These are phyloP conservation scores for Pestalotiopsis sp. DNA, from an alignment of 2,329 filamentous ascomycete species.

Conservation along the genomic window DNA sequence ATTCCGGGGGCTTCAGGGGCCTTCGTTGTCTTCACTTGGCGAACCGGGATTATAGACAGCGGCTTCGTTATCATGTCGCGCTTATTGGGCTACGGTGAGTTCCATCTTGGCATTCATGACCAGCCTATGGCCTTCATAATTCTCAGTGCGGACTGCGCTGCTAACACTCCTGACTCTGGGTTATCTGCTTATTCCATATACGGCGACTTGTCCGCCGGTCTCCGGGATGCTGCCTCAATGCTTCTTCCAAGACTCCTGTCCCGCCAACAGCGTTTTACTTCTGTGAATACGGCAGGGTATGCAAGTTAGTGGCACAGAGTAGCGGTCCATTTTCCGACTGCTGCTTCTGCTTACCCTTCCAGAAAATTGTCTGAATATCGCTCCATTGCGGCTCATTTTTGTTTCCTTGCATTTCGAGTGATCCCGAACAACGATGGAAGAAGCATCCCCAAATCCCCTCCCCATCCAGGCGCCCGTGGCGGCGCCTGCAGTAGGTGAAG, in stretches of 20 bases:
- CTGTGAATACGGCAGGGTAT: background rate
- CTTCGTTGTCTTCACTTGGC: background rate
- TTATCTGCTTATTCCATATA: background rate
- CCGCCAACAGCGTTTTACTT: background rate
- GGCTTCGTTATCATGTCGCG: background rate
- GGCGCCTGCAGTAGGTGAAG: background rate
- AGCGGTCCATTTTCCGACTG: background rate
- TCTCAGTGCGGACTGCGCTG: background rate
- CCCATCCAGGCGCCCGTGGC: background rate
- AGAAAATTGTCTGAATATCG: background rate
- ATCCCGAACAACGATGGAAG: background rate
- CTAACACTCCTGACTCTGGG: background rate
- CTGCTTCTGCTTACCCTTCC: background rate
- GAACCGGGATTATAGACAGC: background rate
- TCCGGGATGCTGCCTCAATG: background rate
- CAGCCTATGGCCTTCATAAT: background rate
- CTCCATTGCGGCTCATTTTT: background rate
- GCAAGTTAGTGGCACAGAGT: background rate
- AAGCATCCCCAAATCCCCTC: background rate
- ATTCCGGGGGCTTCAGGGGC: background rate
- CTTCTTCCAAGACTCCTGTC: background rate
- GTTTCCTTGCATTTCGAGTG: background rate
- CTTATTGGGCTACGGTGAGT: background rate
- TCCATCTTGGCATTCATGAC: background rate
- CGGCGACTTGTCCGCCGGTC: background rate